phyloP scores from a whole-genome alignment of 805 yeast species.

The Starmera caribaea region DNA sequence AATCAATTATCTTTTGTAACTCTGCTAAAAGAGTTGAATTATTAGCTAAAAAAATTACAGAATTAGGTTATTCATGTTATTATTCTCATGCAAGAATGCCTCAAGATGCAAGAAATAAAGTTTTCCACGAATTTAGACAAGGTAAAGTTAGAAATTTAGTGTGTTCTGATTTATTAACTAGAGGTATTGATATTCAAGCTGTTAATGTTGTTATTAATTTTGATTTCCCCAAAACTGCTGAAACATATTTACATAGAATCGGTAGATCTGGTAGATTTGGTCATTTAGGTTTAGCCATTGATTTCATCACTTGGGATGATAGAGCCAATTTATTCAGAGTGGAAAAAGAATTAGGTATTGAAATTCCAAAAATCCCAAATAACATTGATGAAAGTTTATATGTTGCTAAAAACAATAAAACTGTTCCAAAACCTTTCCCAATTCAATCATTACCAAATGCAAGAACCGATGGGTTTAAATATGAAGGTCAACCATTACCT shows the following conservation, averaged over 20 bases:
- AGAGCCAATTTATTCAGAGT: slow-evolving; percentile 88
- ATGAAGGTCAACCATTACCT: slow-evolving; percentile 35
- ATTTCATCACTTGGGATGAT: slow-evolving; percentile 94
- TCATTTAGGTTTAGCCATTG: slow-evolving; percentile 95
- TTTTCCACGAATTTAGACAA: slow-evolving; percentile 96
- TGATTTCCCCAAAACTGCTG: slow-evolving; percentile 97
- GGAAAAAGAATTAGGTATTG: slow-evolving; percentile 96
- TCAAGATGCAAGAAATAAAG: slow-evolving; percentile 93
- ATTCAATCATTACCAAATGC: slow-evolving; percentile 46
- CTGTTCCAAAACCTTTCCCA: slow-evolving; percentile 86
- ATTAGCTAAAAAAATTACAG: slow-evolving; percentile 91
- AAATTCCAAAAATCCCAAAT: slow-evolving; percentile 95
- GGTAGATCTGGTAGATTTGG: slow-evolving; percentile 99
- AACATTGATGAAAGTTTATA: slow-evolving; percentile 81
- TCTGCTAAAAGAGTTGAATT: slow-evolving; percentile 95
- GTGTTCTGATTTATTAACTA: slow-evolving; percentile 90
- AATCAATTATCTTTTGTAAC: slow-evolving; percentile 94
- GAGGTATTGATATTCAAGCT: slow-evolving; percentile 99
- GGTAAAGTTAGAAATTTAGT: slow-evolving; percentile 96
- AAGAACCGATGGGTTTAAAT: slow-evolving; percentile 28
- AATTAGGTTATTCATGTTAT: slow-evolving; percentile 91
- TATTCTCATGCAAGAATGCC: slow-evolving; percentile 98
- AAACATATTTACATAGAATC: slow-evolving; percentile 94
- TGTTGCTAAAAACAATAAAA: slow-evolving; percentile 66
- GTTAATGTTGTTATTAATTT: slow-evolving; percentile 96